A percentile compares a stretch with the other conserved stretches of the same genome.
These are phyloP conservation scores for Corymbia maculata DNA, from an alignment of 345 rosid species.

Conservation along the genomic window DNA sequence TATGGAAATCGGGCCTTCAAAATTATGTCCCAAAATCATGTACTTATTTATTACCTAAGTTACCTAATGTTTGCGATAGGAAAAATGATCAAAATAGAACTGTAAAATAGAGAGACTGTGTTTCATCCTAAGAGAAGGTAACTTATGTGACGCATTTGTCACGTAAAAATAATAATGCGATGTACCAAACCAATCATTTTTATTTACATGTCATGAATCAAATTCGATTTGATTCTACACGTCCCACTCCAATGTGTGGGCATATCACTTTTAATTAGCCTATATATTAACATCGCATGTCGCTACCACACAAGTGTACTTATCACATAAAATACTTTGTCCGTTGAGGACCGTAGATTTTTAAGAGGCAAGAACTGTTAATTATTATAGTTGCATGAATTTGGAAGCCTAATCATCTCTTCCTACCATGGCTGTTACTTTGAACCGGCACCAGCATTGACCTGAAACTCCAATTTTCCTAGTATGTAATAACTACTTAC, in stretches of 20 bases:
- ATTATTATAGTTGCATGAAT: not conserved
- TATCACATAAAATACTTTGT: not conserved
- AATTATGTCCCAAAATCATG: not conserved
- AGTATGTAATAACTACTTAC: not conserved
- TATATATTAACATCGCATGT: not conserved
- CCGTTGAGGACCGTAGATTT: not conserved
- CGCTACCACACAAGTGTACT: not conserved
- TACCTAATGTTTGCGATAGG: not conserved
- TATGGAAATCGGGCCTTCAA: too few relatives aligned
- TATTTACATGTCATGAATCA: not conserved
- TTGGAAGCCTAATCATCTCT: not conserved
- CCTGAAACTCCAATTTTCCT: not conserved
- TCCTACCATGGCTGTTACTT: not conserved
- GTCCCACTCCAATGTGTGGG: not conserved
- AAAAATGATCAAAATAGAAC: not conserved
- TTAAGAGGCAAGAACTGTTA: not conserved
- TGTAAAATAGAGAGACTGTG: not conserved
- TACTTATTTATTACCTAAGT: not conserved
- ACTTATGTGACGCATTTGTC: not conserved
- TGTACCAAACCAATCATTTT: too few relatives aligned
- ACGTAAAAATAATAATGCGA: too few relatives aligned
- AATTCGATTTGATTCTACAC: not conserved
- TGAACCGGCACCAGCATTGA: not conserved
- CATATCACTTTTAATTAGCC: accelerated
- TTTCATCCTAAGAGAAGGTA: not conserved